Evolutionary conservation across 768 basidiomycete species (phyloP).

Genomic region (Kwoniella mangroviensis): DNA sequence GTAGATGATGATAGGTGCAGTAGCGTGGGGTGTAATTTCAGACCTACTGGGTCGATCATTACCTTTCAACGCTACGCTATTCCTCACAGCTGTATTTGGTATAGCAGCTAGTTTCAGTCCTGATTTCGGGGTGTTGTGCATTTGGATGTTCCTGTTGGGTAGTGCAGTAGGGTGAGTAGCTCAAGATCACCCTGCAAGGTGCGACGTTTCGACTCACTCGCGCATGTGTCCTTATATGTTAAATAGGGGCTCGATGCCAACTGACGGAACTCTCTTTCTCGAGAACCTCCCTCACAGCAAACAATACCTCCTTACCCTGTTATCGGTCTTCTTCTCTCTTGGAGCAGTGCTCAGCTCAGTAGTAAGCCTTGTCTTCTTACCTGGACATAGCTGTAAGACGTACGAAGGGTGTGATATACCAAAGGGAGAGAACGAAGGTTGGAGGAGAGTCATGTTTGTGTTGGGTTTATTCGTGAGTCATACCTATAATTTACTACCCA

Average conservation of each 20-base stretch:
- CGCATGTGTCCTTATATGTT: too few relatives aligned
- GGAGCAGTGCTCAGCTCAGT: conserved; percentile 85
- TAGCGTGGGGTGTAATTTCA: conserved; percentile 87
- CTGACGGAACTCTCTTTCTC: conserved; percentile 78
- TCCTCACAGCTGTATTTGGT: conserved; percentile 88
- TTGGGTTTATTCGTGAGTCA: conserved; percentile 82
- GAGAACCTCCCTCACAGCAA: conserved; percentile 94
- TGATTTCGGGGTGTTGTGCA: conserved; percentile 71
- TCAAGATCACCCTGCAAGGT: background rate
- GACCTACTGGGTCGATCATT: conserved; percentile 85
- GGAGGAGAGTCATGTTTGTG: conserved; percentile 79
- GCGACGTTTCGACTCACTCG: too few relatives aligned
- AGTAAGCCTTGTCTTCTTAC: conserved; percentile 78
- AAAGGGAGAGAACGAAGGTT: conserved; percentile 73
- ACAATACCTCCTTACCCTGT: conserved; percentile 85
- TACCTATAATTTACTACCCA: background rate
- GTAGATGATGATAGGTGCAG: conserved; percentile 96
- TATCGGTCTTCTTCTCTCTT: conserved; percentile 94
- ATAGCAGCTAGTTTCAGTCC: conserved; percentile 74
- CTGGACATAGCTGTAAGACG: conserved; percentile 61
- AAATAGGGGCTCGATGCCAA: conserved; percentile 87
- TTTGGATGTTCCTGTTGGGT: conserved; percentile 82
- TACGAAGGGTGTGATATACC: conserved; percentile 67
- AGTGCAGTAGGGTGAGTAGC: conserved; percentile 84
- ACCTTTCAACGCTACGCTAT: conserved; percentile 90